Conservation (phyloP, 1,284 basidiomycete species). For the Phylloboletellus chloephorus region DNA sequence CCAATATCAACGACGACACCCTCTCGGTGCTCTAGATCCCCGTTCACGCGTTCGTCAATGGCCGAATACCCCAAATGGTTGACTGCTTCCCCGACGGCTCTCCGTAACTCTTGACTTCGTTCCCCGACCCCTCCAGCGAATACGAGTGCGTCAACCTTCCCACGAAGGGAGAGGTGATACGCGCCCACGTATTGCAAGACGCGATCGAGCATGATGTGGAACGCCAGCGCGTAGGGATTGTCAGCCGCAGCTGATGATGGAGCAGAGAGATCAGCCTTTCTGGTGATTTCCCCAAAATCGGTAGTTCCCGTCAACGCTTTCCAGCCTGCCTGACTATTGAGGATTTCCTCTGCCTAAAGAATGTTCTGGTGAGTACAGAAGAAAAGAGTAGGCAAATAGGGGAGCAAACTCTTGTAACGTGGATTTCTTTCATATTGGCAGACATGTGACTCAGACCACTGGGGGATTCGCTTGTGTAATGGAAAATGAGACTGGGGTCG, state of each 20-base stretch:
- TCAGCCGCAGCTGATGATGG: constrained; percentile 9
- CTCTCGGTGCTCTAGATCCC: constrained; percentile 24
- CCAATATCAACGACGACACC: constrained; percentile 47
- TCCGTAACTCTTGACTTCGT: constrained; percentile 54
- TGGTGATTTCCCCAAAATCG: constrained; percentile 64
- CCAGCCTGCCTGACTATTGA: constrained; percentile 75
- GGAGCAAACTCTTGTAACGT: constrained; percentile 52
- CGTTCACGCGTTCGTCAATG: constrained; percentile 44
- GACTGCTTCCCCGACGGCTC: constrained; percentile 49
- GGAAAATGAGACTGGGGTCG: constrained; percentile 84
- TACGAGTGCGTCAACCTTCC: constrained; percentile 69
- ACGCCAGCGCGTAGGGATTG: constrained; percentile 52
- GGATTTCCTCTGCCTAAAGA: constrained; percentile 67
- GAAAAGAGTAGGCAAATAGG: background rate
- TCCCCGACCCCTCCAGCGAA: constrained; percentile 88
- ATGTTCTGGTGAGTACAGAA: background rate
- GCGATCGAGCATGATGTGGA: constrained; percentile 71
- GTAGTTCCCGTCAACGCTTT: constrained; percentile 73
- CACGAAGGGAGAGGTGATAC: constrained; percentile 68
- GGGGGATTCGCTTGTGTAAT: constrained; percentile 59
- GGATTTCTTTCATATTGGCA: constrained; percentile 44
- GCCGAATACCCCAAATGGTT: constrained; percentile 56
- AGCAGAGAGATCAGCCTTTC: constrained; percentile 29
- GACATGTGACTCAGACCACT: constrained; percentile 47
- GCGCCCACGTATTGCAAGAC: constrained; percentile 67